These are phyloP conservation scores for Neurospora crassa DNA, from an alignment of 2,329 filamentous ascomycete genomes.

Conservation along the genomic window DNA sequence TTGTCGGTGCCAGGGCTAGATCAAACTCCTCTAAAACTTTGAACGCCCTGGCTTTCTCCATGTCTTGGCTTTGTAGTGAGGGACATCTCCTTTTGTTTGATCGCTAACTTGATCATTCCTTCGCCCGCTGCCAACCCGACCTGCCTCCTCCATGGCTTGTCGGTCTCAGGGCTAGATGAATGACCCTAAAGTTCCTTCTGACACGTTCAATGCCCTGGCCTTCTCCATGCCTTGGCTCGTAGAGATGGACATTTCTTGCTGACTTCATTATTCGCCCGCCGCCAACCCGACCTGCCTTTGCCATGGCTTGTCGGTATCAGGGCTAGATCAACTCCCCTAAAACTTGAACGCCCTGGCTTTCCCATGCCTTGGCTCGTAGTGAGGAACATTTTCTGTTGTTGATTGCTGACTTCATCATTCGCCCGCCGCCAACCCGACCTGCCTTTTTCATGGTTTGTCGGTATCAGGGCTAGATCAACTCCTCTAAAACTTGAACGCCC, in stretches of 20 bases:
- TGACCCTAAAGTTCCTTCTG: background rate
- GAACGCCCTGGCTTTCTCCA: background rate
- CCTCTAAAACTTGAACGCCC: background rate
- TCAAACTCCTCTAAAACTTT: background rate
- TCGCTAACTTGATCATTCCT: background rate
- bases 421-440: background rate
- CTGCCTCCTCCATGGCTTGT: background rate
- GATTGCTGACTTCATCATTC: background rate
- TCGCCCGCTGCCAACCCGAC: background rate
- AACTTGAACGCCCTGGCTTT: background rate
- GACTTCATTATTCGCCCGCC: background rate
- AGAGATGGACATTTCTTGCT: background rate
- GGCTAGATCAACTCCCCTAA: background rate
- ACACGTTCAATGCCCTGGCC: background rate
- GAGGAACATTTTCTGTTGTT: background rate
- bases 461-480: background rate
- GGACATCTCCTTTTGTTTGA: background rate
- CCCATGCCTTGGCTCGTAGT: background rate
- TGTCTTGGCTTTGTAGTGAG: background rate
- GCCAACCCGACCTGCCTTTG: background rate
- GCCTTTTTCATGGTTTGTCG: background rate
- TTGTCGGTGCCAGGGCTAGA: background rate
- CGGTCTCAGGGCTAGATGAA: background rate
- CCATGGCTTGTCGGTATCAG: background rate
- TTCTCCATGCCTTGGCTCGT: background rate